Evolutionary conservation across 768 basidiomycete species (phyloP), one percentile per base, ranked within the genome.

Genomic region (Tylopilus felleus): DNA sequence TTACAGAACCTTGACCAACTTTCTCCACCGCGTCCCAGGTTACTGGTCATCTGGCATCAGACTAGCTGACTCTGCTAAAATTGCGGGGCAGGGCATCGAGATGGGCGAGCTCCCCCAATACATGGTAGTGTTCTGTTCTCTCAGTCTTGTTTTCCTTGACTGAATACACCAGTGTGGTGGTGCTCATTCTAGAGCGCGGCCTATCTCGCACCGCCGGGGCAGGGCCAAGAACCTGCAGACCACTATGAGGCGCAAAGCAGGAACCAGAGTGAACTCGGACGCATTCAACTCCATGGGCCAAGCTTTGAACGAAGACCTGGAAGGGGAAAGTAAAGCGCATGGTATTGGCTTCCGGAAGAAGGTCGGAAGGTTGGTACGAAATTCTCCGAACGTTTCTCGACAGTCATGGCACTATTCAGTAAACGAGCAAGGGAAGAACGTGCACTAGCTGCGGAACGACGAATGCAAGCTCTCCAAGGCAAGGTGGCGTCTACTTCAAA

Each of bases 31-130:
- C 5, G 17, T n/a, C 22, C 29, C 57, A 92, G 89, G 90, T 9
- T 89, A 85, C 63, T 93, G 89, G 88, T 92, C 90, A 16, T 82
- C 85, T 40, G 90, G 91, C 2, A 81, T 71, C 16, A 80, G 88
- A 44, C 75, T 93, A 13, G 74, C 74, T 1, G 89, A 93, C 68
- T 86, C 88, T 1, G 75, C 77, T 2, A 72, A 68, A 38, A 67
- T 88, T 22, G 69, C 71, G 0, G 80, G 81, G 3, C 72, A 80
- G 52, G 82, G 80, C 1, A 69, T 80, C 38, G 77, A 77, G 35
- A 66, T 68, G 22, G 81, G 77, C 3, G 86, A 86, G 46, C 73
- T 90, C 4, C 90, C 90, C 5, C 87, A 91, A 73, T 91, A 84
- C 64, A 80, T 91, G 77, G 90, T 90, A 57, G 45, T 36, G 33